Base-by-base conservation (phyloP, 2,329 filamentous ascomycete genomes). In the Botrytis galanthina region DNA sequence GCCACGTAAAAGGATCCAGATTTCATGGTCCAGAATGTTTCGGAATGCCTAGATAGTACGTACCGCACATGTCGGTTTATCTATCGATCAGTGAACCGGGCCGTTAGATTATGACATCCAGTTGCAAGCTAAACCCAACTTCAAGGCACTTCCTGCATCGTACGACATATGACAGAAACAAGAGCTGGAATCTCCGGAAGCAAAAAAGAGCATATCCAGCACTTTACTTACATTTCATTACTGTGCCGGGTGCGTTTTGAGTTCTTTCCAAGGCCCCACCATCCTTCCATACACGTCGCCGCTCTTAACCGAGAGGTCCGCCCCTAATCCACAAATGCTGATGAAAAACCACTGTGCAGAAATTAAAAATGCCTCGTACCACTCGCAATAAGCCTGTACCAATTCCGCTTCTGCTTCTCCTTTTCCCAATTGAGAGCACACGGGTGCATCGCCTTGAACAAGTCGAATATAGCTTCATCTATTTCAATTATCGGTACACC, bases 31-130 rank as follows among this genome's bases (percentile, higher is more conserved):
- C n/a, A 63, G 44, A 51, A 51, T 67, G 32, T 37, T 37, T 67
- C 63, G 63, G 63, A 51, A 67, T 67, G 26, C 44, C 63, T 44
- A 67, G 63, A 67, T 67, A 51, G 63, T 51, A 67, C 48, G 22
- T 51, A 14, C 63, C 63, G 44, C 26, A 42, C 37, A 62, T 20
- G 20, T 61, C 20, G 12, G 32, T 16, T 16, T 39, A 61, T 61
- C 22, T 39, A 61, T 62, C 35, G 42, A 39, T 62, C 60, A n/a
- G 14, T 39, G 14, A 62, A n/a, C 35, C 60, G 60, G 60, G 37
- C 35, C 37, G 35, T 39, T 62, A 39, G 60, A 62, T 26, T 18
- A 54, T 18, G n/a, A 10, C 51, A 29, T 57, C 51, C 51, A 57
- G 51, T 29, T n/a, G 35, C 26, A 22, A 61, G 35, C 59, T n/a